A percentile compares a stretch with the other conserved stretches of the same genome.
Evolutionary conservation across 2,329 filamentous ascomycete species (phyloP).

Genomic region (Coniella vitis): DNA sequence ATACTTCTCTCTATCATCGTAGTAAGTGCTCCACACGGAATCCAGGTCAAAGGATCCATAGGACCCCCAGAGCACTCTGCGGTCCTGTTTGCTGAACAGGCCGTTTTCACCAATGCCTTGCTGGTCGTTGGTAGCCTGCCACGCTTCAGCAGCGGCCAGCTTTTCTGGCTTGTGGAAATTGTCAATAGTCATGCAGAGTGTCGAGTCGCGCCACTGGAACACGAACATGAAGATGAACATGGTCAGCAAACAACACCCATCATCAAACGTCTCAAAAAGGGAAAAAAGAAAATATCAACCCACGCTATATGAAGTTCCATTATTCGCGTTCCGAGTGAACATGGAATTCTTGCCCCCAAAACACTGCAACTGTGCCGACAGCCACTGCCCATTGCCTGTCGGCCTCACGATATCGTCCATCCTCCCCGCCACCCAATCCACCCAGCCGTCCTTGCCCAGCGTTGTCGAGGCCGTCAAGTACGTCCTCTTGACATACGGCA

Average conservation of each 20-base stretch:
- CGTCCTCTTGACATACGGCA: conserved; percentile 42
- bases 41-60: conserved; percentile 31
- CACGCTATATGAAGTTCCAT: conserved; percentile 38
- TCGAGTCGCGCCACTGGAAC: conserved; percentile 36
- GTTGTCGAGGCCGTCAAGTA: conserved; percentile 36
- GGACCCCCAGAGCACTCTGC: conserved; percentile 33
- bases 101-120: conserved; percentile 20
- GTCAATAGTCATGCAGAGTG: conserved; percentile 32
- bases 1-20: conserved; percentile 30
- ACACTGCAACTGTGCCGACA: conserved; percentile 38
- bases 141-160: conserved; percentile 30
- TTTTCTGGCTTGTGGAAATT: conserved; percentile 34
- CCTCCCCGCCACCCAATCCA: conserved; percentile 28
- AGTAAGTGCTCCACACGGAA: conserved; percentile 29
- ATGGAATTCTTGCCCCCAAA: conserved; percentile 37
- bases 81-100: conserved; percentile 30
- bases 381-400: conserved; percentile 29
- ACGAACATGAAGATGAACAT: neutral
- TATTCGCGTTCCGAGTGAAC: conserved; percentile 33
- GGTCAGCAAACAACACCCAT: neutral
- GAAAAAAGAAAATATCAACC: neutral
- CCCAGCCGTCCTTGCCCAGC: conserved; percentile 33
- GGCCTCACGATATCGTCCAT: conserved; percentile 31
- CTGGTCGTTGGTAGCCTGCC: conserved; percentile 35
- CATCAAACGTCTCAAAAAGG: too few relatives aligned